A percentile compares a stretch with the other conserved stretches of the same genome.
These are phyloP conservation scores for Didymella segeticola DNA, from an alignment of 2,329 filamentous ascomycete species.

Conservation along the genomic window DNA sequence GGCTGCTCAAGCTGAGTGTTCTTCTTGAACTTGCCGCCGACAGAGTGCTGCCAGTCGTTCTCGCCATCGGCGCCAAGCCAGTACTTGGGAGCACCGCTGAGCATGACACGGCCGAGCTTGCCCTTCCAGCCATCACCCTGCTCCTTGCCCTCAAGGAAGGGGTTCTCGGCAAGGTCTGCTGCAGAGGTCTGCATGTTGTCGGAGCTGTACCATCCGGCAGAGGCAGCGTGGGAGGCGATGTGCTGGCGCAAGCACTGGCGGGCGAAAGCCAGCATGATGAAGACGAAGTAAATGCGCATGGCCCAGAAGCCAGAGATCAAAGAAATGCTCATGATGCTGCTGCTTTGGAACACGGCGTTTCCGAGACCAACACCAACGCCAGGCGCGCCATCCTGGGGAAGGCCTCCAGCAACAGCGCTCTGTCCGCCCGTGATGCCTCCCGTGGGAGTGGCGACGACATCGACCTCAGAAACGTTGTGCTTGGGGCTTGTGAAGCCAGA, in stretches of 20 bases:
- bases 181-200: constrained; percentile 49
- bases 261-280: constrained; percentile 84
- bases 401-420: constrained; percentile 58
- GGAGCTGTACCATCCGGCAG: constrained; percentile 50
- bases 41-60: constrained; percentile 71
- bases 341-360: constrained; percentile 69
- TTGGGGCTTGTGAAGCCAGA: constrained; percentile 70
- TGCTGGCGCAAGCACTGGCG: constrained; percentile 76
- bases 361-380: constrained; percentile 58
- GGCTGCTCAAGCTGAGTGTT: constrained; percentile 49
- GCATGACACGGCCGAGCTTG: constrained; percentile 78
- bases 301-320: constrained; percentile 77
- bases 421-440: constrained; percentile 57
- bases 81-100: constrained; percentile 75
- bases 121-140: constrained; percentile 82
- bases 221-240: constrained; percentile 57
- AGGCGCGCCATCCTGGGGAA: constrained; percentile 34
- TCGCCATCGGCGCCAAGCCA: constrained; percentile 76
- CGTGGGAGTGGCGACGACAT: constrained; percentile 59
- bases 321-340: constrained; percentile 76
- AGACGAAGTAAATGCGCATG: constrained; percentile 80
- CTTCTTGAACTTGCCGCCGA: constrained; percentile 67
- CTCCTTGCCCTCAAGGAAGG: constrained; percentile 73
- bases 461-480: constrained; percentile 65
- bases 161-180: constrained; percentile 64